Conservation (phyloP, 306 rosid genomes). For the Trifolium fragiferum region DNA sequence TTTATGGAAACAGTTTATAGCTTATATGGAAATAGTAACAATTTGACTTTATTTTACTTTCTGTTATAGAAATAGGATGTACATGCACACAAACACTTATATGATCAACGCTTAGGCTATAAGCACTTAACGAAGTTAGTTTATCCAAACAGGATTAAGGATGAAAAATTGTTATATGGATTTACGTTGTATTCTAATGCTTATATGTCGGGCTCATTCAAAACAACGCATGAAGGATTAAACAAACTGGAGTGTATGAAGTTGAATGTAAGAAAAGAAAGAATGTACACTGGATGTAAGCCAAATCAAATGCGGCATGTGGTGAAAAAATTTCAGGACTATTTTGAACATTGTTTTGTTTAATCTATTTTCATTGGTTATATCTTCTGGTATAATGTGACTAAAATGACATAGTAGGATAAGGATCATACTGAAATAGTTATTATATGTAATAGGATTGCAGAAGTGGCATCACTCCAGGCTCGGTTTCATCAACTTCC, state of each 20-base stretch:
- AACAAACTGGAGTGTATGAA: constrained; percentile 9
- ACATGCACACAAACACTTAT: not conserved
- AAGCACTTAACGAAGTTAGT: not conserved
- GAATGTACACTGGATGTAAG: not conserved
- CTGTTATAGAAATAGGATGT: not conserved
- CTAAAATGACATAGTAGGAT: not conserved
- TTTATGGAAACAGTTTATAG: not conserved
- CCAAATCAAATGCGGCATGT: not conserved
- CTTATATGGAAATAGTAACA: not conserved
- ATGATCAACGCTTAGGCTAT: not conserved
- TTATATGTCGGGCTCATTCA: constrained; percentile 12
- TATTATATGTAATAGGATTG: constrained; percentile 56
- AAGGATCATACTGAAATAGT: constrained; percentile 40
- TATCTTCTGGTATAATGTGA: constrained; percentile 5
- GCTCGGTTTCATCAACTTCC: constrained; percentile 54
- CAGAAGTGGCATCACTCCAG: constrained; percentile 65
- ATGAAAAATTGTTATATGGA: constrained; percentile 1
- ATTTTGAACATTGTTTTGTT: constrained; percentile 11
- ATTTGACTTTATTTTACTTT: not conserved
- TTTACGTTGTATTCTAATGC: constrained; percentile 27
- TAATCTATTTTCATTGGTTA: constrained; percentile 1
- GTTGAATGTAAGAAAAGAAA: not conserved
- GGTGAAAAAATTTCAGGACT: not conserved
- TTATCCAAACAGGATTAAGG: constrained; percentile 4
- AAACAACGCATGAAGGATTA: constrained; percentile 4